Conservation (phyloP, 108 stramenopile genomes). For the Chaetoceros muelleri region DNA sequence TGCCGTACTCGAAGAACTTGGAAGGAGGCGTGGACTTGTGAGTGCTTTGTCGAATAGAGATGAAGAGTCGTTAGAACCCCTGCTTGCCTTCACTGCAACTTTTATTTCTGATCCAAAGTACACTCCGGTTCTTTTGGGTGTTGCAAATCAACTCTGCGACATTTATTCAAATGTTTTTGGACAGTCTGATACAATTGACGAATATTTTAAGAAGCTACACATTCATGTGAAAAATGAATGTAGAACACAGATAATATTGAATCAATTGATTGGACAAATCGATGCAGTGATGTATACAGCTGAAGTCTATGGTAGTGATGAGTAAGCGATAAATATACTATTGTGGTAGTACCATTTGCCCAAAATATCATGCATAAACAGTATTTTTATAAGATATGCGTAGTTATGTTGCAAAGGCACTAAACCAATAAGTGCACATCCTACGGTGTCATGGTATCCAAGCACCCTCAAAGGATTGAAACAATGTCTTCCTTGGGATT, state of each 20-base stretch:
- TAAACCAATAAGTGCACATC: too few species aligned
- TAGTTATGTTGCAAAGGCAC: too few species aligned
- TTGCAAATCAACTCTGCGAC: conserved; percentile 39
- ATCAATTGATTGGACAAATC: conserved; percentile 62
- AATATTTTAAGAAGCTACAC: conserved; percentile 72
- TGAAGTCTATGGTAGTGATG: conserved; percentile 19
- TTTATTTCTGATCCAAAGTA: conserved; percentile 70
- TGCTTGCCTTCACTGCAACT: conserved; percentile 69
- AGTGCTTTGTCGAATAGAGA: conserved; percentile 76
- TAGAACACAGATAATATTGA: conserved; percentile 38
- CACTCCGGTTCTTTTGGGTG: conserved; percentile 57
- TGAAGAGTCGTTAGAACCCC: conserved; percentile 74
- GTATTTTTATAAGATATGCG: too few species aligned
- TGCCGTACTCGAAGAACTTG: conserved; percentile 80
- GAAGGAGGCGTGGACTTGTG: conserved; percentile 64
- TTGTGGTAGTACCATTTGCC: too few species aligned
- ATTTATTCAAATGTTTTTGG: conserved; percentile 26
- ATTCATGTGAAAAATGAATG: conserved; percentile 58
- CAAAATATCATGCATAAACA: too few species aligned
- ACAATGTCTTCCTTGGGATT: conserved; percentile 27
- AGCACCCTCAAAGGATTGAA: conserved; percentile 18
- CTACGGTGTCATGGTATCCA: conserved; percentile 2
- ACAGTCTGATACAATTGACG: conserved; percentile 73
- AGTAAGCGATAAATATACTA: conserved; percentile 5
- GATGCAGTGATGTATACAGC: conserved; percentile 50